These are phyloP conservation scores for Torulaspora franciscae DNA, from an alignment of 805 yeast genomes.

Conservation along the genomic window DNA sequence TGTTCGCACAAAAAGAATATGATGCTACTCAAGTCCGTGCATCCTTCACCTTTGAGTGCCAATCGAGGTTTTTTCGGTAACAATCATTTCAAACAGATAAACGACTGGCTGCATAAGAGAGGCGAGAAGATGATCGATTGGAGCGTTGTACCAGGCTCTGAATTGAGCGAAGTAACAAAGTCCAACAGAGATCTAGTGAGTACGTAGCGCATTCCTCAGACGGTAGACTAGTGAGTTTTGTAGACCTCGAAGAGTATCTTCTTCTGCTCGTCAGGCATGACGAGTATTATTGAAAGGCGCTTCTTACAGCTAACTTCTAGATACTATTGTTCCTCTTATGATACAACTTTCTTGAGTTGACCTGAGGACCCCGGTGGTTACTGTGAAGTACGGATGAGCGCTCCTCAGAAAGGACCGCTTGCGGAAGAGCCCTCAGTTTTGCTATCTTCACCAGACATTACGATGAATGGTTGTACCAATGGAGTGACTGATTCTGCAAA, in stretches of 20 bases:
- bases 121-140: conserved; percentile 56
- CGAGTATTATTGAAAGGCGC: background rate
- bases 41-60: conserved; percentile 94
- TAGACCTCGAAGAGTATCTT: background rate
- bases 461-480: background rate
- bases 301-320: background rate
- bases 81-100: conserved; percentile 67
- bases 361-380: too few species aligned
- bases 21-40: conserved; percentile 66
- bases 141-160: conserved; percentile 41
- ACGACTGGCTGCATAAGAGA: conserved; percentile 60
- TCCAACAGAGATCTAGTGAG: conserved; percentile 9
- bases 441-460: conserved; percentile 3
- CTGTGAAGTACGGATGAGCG: background rate
- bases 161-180: conserved; percentile 22
- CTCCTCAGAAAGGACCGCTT: background rate
- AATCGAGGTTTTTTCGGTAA: conserved; percentile 73
- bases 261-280: background rate
- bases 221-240: background rate
- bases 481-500: conserved; percentile 1
- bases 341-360: too few species aligned
- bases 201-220: background rate
- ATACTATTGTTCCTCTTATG: background rate
- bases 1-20: conserved; percentile 35
- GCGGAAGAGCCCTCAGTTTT: conserved; percentile 1